A percentile compares a stretch with the other conserved stretches of the same genome.
These are phyloP conservation scores for Penicillium ochrochloron DNA, from an alignment of 495 filamentous ascomycete genomes.

Conservation along the genomic window DNA sequence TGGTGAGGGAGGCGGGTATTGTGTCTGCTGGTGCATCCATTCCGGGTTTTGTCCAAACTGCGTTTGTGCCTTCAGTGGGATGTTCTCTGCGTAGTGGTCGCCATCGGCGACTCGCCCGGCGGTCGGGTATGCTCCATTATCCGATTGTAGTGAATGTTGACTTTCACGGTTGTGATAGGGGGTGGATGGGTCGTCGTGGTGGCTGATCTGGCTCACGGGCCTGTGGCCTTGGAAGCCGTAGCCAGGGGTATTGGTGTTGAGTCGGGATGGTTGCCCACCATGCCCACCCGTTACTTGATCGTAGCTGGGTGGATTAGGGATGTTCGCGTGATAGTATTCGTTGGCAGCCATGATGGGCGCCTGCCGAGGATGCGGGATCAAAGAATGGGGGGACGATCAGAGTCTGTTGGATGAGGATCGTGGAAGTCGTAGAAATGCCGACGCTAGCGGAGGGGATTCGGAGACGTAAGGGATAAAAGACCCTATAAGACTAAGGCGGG, in stretches of 20 bases:
- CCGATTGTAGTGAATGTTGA: constrained; percentile 47
- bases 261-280: constrained; percentile 29
- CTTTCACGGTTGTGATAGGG: constrained; percentile 47
- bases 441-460: neutral
- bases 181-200: constrained; percentile 34
- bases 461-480: neutral
- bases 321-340: constrained; percentile 71
- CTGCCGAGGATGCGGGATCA: constrained; percentile 16
- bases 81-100: constrained; percentile 57
- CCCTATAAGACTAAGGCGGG: constrained; percentile 7
- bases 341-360: constrained; percentile 73
- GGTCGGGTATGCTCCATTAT: constrained; percentile 36
- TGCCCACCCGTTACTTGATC: constrained; percentile 33
- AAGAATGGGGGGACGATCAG: constrained; percentile 9
- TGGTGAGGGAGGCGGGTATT: constrained; percentile 44
- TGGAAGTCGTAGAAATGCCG: constrained; percentile 3
- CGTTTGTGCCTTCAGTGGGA: constrained; percentile 49
- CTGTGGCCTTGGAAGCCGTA: constrained; percentile 37
- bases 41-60: constrained; percentile 39
- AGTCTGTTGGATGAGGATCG: constrained; percentile 2
- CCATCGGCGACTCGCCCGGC: constrained; percentile 42
- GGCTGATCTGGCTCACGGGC: constrained; percentile 23
- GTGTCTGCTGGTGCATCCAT: constrained; percentile 51
- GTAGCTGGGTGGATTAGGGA: constrained; percentile 48
- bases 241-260: constrained; percentile 23